These are phyloP conservation scores for Strigomonas oncopelti DNA, from an alignment of 208 protist genomes.

Conservation along the genomic window DNA sequence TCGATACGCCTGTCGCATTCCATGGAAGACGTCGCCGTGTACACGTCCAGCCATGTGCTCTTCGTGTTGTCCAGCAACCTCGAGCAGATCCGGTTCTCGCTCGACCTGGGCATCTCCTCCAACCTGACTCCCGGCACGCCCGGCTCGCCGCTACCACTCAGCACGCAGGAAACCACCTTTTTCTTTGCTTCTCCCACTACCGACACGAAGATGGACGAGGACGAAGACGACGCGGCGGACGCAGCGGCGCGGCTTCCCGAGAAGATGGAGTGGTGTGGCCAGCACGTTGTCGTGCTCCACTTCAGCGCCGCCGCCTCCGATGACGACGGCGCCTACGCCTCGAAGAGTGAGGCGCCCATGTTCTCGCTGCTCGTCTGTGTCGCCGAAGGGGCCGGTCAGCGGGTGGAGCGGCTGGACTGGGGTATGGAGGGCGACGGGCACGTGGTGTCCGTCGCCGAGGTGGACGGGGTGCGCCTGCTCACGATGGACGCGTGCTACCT, in stretches of 20 bases:
- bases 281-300: conserved; percentile 29
- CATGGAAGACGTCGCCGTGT: not conserved
- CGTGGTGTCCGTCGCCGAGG: conserved; percentile 22
- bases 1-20: conserved; percentile 1
- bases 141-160: no score
- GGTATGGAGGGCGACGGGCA: conserved; percentile 32
- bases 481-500: conserved; percentile 29
- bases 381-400: conserved; percentile 16
- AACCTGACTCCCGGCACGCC: no score
- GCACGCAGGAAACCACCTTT: no score
- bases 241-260: not conserved
- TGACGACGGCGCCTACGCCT: not conserved
- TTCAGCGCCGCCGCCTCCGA: conserved; percentile 18
- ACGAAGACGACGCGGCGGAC: not conserved
- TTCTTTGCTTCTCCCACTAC: no score
- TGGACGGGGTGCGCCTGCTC: conserved; percentile 35
- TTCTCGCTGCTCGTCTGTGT: conserved; percentile 37
- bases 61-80: not conserved
- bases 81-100: not conserved
- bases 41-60: not conserved
- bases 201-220: no score
- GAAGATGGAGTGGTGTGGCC: conserved; percentile 36
- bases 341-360: conserved; percentile 10
- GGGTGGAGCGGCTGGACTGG: conserved; percentile 40
- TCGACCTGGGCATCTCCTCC: not conserved